Percentiles rank a stretch among this genome's conserved stretches.
Evolutionary conservation across 1,284 basidiomycete genomes (phyloP).

Genomic region (Fomes fomentarius): DNA sequence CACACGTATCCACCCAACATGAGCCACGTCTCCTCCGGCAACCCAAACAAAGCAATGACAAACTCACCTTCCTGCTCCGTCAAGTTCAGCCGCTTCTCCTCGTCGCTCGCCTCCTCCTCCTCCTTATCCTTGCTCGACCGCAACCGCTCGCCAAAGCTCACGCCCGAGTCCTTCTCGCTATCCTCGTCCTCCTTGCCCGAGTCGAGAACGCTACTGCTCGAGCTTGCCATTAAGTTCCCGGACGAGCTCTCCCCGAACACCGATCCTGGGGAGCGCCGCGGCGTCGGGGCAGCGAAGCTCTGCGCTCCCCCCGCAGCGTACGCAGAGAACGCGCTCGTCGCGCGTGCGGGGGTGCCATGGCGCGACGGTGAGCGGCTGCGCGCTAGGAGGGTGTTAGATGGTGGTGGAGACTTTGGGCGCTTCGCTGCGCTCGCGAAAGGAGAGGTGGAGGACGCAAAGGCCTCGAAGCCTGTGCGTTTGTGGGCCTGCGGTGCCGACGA

Average conservation of each 20-base stretch:
- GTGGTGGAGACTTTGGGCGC: slow-evolving; percentile 36
- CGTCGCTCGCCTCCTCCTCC: slow-evolving; percentile 51
- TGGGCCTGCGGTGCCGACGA: slow-evolving; percentile 10
- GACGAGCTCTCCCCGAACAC: slow-evolving; percentile 31
- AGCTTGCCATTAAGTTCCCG: slow-evolving; percentile 24
- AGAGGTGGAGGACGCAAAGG: slow-evolving; percentile 71
- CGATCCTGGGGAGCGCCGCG: slow-evolving; percentile 45
- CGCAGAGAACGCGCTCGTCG: slow-evolving; percentile 59
- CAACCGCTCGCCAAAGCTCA: slow-evolving; percentile 62
- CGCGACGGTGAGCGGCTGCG: slow-evolving; percentile 31
- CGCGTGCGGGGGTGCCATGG: slow-evolving; percentile 19
- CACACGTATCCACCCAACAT: background rate
- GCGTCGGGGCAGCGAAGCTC: slow-evolving; percentile 51
- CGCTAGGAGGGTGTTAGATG: slow-evolving; percentile 19
- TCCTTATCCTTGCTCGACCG: slow-evolving; percentile 49
- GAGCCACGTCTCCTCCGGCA: background rate
- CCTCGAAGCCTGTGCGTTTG: slow-evolving; percentile 63
- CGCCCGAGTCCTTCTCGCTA: slow-evolving; percentile 40
- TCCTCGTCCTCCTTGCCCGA: slow-evolving; percentile 19
- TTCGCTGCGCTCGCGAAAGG: slow-evolving; percentile 62
- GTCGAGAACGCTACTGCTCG: slow-evolving; percentile 10
- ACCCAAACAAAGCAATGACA: background rate
- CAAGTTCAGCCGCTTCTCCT: slow-evolving; percentile 53
- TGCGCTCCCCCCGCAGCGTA: slow-evolving; percentile 56
- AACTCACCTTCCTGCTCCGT: slow-evolving; percentile 74